Evolutionary conservation across 768 basidiomycete genomes (phyloP), one percentile per base, ranked within the genome.

Genomic region (Termitomyces sp.): DNA sequence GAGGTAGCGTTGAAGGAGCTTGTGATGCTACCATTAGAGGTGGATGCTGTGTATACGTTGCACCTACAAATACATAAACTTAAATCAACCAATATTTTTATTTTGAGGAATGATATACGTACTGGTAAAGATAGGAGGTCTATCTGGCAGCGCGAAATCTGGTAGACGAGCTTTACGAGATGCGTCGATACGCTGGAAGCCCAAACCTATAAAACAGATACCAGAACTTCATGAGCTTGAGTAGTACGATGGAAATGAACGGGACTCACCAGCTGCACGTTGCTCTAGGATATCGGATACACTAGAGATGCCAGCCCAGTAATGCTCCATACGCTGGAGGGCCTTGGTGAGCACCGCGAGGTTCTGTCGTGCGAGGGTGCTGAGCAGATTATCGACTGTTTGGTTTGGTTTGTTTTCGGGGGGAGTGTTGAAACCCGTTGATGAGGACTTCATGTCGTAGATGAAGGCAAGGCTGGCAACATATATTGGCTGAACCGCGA

Each of bases 251-350:
- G 6, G 3, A 20, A 32, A 42, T 16, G 32, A 54, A 51, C 1
- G 20, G 38, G 38, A 62, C 55, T 35, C n/a, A 65, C 64, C 57
- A 18, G 61, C 53, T 42, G 61, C 61, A 44, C 53, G 54, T 42
- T 62, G 53, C 22, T 65, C 64, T 11, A 65, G 44, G 33, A 57
- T 59, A 36, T 63, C 58, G 7, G 61, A 57, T n/a, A 65, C 55
- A 24, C 46, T 24, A 13, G 64, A 65, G 50, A 65, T 62, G 5
- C 64, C 61, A 24, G 51, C 58, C 64, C 64, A 65, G n/a, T 65
- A 65, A 22, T 65, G 58, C n/a, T 65, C 61, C 64, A 63, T 62
- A 33, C 58, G 61, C 12, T 65, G 61, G 38, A 65, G 48, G 12
- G 64, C 64, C 38, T 63, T 65, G 7, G 61, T 50, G 32, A 64